phyloP scores from a whole-genome alignment of 1,284 basidiomycete genomes.

The Rhodotorula glutinis region DNA sequence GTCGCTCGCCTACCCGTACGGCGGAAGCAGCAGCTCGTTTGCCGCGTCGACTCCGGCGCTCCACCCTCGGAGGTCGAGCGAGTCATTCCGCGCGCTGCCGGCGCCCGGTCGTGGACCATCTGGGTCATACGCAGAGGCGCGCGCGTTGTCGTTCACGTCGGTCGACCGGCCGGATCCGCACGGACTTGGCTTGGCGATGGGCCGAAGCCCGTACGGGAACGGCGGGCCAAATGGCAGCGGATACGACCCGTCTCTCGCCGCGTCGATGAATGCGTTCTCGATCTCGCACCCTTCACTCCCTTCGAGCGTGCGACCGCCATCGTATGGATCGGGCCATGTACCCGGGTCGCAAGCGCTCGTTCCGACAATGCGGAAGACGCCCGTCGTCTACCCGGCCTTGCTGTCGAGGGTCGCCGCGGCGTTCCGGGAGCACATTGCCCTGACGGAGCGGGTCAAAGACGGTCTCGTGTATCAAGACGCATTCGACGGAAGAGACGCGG shows the following conservation, averaged over 20 bases:
- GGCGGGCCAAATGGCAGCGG: background rate
- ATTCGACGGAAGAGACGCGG: conserved; percentile 94
- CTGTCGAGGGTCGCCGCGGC: conserved; percentile 91
- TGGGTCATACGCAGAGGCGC: conserved; percentile 17
- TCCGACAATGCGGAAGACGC: conserved; percentile 5
- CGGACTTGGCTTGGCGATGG: background rate
- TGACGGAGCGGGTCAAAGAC: conserved; percentile 83
- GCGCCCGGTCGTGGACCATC: conserved; percentile 5
- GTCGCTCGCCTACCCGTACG: conserved; percentile 21
- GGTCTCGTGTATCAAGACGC: conserved; percentile 93
- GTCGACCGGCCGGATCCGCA: conserved; percentile 34
- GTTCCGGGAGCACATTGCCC: conserved; percentile 75
- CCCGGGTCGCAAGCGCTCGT: background rate
- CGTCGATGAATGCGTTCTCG: background rate
- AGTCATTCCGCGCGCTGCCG: conserved; percentile 39
- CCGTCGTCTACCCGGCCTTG: conserved; percentile 77
- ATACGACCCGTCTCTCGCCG: background rate
- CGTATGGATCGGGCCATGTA: conserved; percentile 14
- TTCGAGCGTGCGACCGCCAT: conserved; percentile 12
- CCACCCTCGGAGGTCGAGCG: conserved; percentile 32
- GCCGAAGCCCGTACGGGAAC: conserved; percentile 1
- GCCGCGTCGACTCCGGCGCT: conserved; percentile 15
- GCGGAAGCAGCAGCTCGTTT: conserved; percentile 7
- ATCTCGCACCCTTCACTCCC: conserved; percentile 15
- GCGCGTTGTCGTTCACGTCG: conserved; percentile 40